Evolutionary conservation across 495 filamentous ascomycete species (phyloP).

Genomic region (Symbiotaphrina buchneri): DNA sequence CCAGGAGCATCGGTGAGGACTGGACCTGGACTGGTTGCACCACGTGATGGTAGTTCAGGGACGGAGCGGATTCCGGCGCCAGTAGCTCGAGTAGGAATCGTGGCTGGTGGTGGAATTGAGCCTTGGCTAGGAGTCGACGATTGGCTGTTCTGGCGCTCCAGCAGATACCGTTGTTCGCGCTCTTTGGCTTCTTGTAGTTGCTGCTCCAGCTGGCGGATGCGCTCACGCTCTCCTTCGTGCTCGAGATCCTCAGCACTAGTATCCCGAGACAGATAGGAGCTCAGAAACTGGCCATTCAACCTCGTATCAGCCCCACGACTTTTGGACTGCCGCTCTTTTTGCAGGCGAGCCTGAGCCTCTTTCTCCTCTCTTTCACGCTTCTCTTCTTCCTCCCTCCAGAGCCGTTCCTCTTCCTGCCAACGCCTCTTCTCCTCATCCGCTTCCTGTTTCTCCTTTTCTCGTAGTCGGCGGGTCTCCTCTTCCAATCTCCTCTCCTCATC

Average conservation of each 20-base stretch:
- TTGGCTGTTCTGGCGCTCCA: slow-evolving; percentile 41
- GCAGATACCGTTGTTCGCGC: slow-evolving; percentile 66
- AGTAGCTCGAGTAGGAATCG: slow-evolving; percentile 1
- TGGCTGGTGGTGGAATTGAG: slow-evolving; percentile 6
- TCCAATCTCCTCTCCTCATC: slow-evolving; percentile 66
- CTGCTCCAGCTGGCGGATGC: slow-evolving; percentile 63
- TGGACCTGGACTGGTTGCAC: too few species aligned
- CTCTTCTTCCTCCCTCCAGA: slow-evolving; percentile 68
- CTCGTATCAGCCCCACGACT: slow-evolving; percentile 35
- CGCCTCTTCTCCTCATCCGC: slow-evolving; percentile 54
- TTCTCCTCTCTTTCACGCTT: slow-evolving; percentile 48
- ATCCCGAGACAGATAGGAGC: slow-evolving; percentile 46
- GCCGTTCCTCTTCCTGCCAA: slow-evolving; percentile 71
- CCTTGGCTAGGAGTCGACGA: slow-evolving; percentile 44
- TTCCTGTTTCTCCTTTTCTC: slow-evolving; percentile 44
- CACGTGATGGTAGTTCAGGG: too few species aligned
- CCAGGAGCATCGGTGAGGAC: not conserved
- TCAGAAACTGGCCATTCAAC: slow-evolving; percentile 65
- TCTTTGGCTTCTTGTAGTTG: slow-evolving; percentile 72
- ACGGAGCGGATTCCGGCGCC: not conserved
- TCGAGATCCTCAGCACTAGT: slow-evolving; percentile 5
- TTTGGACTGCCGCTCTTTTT: slow-evolving; percentile 39
- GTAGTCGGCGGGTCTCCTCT: slow-evolving; percentile 42
- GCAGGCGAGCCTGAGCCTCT: slow-evolving; percentile 40
- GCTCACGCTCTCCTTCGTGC: slow-evolving; percentile 18